Conservation (phyloP, 495 filamentous ascomycete genomes). For the Margaritispora aquatica region DNA sequence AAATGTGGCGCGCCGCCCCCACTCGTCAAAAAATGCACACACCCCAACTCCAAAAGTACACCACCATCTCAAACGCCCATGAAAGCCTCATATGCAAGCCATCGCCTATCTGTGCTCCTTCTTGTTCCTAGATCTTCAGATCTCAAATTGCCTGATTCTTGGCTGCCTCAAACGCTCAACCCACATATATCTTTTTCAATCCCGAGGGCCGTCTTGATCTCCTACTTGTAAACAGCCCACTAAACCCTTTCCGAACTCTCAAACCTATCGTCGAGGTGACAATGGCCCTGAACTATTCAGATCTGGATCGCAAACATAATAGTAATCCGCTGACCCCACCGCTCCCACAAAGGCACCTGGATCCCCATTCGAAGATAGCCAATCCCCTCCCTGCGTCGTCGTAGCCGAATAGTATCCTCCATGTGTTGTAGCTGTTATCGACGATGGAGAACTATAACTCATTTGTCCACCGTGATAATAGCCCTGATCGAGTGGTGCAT, state of each 20-base stretch:
- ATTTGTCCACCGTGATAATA: not conserved
- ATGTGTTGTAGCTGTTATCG: no score
- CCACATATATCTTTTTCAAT: not conserved
- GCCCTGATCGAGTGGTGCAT: not conserved
- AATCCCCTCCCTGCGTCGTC: not conserved
- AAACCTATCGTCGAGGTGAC: not conserved
- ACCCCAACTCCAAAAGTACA: not conserved
- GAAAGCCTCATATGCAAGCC: not conserved
- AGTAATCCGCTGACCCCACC: slow-evolving; percentile 4
- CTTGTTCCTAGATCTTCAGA: not conserved
- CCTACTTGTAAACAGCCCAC: no score
- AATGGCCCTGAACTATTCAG: not conserved
- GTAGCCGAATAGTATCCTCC: slow-evolving; percentile 4
- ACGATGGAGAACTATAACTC: not conserved
- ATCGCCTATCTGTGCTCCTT: not conserved
- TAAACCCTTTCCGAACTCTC: not conserved
- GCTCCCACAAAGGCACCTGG: slow-evolving; percentile 11
- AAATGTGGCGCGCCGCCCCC: not conserved
- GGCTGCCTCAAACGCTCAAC: not conserved
- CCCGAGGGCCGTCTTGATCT: no score
- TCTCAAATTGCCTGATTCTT: not conserved
- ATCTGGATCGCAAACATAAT: slow-evolving; percentile 7
- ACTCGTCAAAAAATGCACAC: not conserved
- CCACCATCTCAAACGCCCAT: not conserved
- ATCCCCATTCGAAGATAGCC: slow-evolving; percentile 9